Evolutionary conservation across 2,329 filamentous ascomycete genomes (phyloP).

Genomic region (Cladophialophora immunda): DNA sequence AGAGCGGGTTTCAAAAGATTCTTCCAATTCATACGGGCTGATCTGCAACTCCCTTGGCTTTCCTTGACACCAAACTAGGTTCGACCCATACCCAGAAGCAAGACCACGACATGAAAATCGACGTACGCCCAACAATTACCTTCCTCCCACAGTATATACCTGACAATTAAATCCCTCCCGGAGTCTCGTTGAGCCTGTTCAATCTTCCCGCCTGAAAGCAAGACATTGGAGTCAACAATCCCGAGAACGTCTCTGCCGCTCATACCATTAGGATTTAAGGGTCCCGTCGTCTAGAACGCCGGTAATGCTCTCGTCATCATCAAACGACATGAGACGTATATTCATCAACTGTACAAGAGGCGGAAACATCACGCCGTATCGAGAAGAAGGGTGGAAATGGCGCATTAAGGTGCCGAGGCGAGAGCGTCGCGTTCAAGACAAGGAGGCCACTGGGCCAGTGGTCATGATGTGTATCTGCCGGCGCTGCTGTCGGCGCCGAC

Average conservation of each 20-base stretch:
- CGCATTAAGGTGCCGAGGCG: background rate
- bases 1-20: background rate
- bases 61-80: background rate
- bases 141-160: conserved; percentile 9
- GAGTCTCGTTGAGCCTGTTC: conserved; percentile 1
- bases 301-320: conserved; percentile 27
- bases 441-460: background rate
- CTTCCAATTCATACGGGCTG: conserved; percentile 1
- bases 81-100: background rate
- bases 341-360: conserved; percentile 31
- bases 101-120: background rate
- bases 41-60: background rate
- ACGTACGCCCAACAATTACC: background rate
- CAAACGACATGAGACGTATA: conserved; percentile 26
- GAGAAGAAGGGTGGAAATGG: conserved; percentile 9
- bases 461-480: background rate
- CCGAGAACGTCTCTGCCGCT: background rate
- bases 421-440: background rate
- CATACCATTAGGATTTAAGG: background rate
- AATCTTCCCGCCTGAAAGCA: background rate
- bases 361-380: conserved; percentile 32
- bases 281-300: conserved; percentile 18
- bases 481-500: background rate
- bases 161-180: background rate
- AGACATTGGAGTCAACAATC: conserved; percentile 3